Conservation (phyloP, 768 basidiomycete species). For the Sporobolomyces phaffii region DNA sequence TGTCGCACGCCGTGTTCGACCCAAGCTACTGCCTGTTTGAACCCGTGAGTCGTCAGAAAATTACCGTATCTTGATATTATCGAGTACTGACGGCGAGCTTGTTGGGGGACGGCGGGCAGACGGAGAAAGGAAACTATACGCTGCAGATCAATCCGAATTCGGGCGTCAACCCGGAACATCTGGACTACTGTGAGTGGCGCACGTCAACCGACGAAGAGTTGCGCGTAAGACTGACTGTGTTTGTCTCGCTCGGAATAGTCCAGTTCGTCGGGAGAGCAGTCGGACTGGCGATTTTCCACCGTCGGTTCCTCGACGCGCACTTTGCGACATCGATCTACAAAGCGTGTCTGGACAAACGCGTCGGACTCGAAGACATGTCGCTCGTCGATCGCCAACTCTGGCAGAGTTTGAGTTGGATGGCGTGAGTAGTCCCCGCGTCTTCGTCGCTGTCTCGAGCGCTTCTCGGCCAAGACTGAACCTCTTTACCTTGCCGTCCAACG, state of each 20-base stretch:
- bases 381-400: slow-evolving; percentile 92
- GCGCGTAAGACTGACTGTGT: no score
- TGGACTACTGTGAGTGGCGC: slow-evolving; percentile 87
- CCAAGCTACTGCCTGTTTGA: slow-evolving; percentile 34
- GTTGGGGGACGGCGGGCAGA: slow-evolving; percentile 97
- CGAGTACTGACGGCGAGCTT: no score
- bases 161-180: slow-evolving; percentile 94
- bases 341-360: slow-evolving; percentile 98
- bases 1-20: slow-evolving; percentile 95
- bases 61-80: not conserved
- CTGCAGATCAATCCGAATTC: slow-evolving; percentile 85
- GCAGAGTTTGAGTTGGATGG: slow-evolving; percentile 96
- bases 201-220: no score
- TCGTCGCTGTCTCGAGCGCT: not conserved
- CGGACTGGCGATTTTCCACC: slow-evolving; percentile 95
- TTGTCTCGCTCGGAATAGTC: no score
- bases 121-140: slow-evolving; percentile 89
- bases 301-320: slow-evolving; percentile 97
- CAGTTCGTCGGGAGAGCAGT: slow-evolving; percentile 87
- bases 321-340: slow-evolving; percentile 99
- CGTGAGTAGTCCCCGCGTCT: slow-evolving; percentile 55
- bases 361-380: slow-evolving; percentile 85
- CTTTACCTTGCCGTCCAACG: no score
- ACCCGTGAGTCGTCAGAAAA: slow-evolving; percentile 14
- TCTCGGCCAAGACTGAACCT: no score